Evolutionary conservation across 768 basidiomycete species (phyloP).

Genomic region (Phlebiopsis gigantea): DNA sequence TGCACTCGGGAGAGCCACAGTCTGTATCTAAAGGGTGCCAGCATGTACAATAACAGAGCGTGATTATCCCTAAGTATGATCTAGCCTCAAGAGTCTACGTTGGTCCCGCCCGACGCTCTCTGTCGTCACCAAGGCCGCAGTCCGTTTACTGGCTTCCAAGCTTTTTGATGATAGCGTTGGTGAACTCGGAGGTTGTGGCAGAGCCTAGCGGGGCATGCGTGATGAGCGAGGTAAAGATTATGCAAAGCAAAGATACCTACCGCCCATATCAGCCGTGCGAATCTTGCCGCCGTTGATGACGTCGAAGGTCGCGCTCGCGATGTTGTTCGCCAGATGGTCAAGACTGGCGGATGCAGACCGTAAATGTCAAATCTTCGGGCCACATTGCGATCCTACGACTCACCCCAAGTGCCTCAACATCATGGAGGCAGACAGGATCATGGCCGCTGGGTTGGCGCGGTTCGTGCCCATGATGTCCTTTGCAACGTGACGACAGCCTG

Average conservation of each 20-base stretch:
- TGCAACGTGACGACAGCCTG: slow-evolving; percentile 94
- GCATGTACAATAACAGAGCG: slow-evolving; percentile 5
- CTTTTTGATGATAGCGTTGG: slow-evolving; percentile 84
- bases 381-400: slow-evolving; percentile 24
- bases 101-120: neutral
- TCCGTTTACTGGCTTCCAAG: slow-evolving; percentile 25
- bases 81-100: neutral
- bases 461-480: slow-evolving; percentile 96
- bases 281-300: slow-evolving; percentile 87
- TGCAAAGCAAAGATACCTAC: slow-evolving; percentile 38
- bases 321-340: slow-evolving; percentile 88
- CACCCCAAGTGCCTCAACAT: slow-evolving; percentile 96
- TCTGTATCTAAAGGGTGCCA: slow-evolving; percentile 1
- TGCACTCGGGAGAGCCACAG: neutral
- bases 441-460: slow-evolving; percentile 94
- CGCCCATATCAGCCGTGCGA: slow-evolving; percentile 93
- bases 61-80: slow-evolving; percentile 3
- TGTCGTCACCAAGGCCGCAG: neutral
- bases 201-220: slow-evolving; percentile 46
- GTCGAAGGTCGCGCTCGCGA: slow-evolving; percentile 88
- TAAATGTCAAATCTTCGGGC: neutral
- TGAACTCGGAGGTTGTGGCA: slow-evolving; percentile 93
- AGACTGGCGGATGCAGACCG: slow-evolving; percentile 50
- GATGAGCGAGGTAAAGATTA: slow-evolving; percentile 11
- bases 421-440: slow-evolving; percentile 96